Base-by-base conservation (phyloP, 2,329 filamentous ascomycete species). In the Trichoderma sp. region DNA sequence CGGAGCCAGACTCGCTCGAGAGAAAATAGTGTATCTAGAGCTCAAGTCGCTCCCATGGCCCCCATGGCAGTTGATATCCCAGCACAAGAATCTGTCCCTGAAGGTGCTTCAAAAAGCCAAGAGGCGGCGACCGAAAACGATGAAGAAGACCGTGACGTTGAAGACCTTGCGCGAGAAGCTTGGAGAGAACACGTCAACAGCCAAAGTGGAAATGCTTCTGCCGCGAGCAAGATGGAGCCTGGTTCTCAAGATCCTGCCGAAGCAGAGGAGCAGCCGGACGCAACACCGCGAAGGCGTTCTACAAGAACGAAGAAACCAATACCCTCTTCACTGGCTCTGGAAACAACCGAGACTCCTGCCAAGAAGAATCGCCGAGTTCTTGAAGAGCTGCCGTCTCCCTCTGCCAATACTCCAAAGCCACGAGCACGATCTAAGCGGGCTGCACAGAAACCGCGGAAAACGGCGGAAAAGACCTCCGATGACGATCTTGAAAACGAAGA, bases 281-380 rank as follows among this genome's bases (percentile, higher is more conserved):
- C 66, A n/a, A 71, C 67, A 29, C 77, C 76, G 71, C 76, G 72
- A 71, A 68, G 74, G 49, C 77, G 79, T 31, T 77, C 81, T 40
- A 80, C 79, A 37, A 76, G 79, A 67, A 78, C 79, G 55, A 85
- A 83, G 77, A 86, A 83, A 76, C 79, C 81, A 59, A 86, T 86
- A 73, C 81, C 83, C 11, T 83, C 82, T 21, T 84, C 79, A 68
- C 83, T 82, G 65, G 74, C 77, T 1, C 71, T 75, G 11, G 64
- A 37, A 16, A 71, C 72, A 5, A 72, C 72, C 0, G 74, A 73
- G 6, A 53, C 69, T 24, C 71, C 74, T 31, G 70, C 74, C 5
- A 74, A 70, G 24, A 72, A 27, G 49, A 64, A 72, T 27, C 40
- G 56, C 3, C 68, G 72, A n/a, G 72, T 52, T 5, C 60, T 74